A percentile compares a stretch with the other conserved stretches of the same genome.
These are phyloP conservation scores for Cucumis hystrix DNA, from an alignment of 306 rosid species.

Conservation along the genomic window DNA sequence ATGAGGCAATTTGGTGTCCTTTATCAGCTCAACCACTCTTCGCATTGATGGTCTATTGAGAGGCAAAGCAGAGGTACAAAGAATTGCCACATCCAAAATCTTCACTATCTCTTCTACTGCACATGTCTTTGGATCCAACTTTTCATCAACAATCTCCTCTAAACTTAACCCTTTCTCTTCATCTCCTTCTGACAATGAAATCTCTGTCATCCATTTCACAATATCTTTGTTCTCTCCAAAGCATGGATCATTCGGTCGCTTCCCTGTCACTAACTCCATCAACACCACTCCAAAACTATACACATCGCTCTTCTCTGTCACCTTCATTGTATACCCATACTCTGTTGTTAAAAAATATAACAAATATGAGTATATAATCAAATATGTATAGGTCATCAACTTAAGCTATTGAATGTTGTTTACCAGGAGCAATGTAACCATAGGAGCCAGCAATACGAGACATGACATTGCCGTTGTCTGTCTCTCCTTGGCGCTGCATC, in stretches of 20 bases:
- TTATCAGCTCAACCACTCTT: constrained; percentile 59
- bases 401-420: neutral
- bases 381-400: neutral
- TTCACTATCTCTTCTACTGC: constrained; percentile 40
- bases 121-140: constrained; percentile 25
- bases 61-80: constrained; percentile 58
- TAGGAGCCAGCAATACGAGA: constrained; percentile 66
- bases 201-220: constrained; percentile 64
- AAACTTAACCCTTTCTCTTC: neutral
- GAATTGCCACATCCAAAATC: constrained; percentile 54
- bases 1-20: constrained; percentile 22
- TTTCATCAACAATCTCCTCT: constrained; percentile 38
- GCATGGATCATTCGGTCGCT: constrained; percentile 58
- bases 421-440: constrained; percentile 68
- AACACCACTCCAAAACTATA: constrained; percentile 77
- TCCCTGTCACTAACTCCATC: constrained; percentile 59
- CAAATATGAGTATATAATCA: neutral
- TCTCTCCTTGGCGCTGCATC: constrained; percentile 18
- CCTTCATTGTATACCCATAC: constrained; percentile 54
- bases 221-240: constrained; percentile 64
- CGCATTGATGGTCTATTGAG: constrained; percentile 69
- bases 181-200: constrained; percentile 13
- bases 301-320: constrained; percentile 71
- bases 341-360: constrained; percentile 11
- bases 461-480: constrained; percentile 18